Base-by-base conservation (phyloP, 495 filamentous ascomycete genomes). In the Podospora conica region DNA sequence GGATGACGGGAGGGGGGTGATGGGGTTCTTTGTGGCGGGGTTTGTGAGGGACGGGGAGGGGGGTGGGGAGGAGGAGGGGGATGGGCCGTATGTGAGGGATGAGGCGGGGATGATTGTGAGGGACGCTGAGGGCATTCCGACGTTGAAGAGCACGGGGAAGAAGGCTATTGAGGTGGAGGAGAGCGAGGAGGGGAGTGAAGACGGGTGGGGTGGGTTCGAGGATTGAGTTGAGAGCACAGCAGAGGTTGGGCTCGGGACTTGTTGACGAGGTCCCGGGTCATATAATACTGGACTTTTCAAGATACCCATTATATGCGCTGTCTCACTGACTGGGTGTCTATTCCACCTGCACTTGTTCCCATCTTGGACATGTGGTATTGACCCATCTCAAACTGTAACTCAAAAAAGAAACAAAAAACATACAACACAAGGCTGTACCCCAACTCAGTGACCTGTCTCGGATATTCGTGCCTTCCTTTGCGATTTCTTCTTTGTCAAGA, bases 1-100 rank as follows among this genome's bases (percentile, higher is more conserved):
- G 69, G 91, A 88, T 40, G 92, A 91, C 70, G 88, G 87, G 22
- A 85, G 91, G 56, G 93, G 92, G 0, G 70, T 73, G 15, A 83
- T 83, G 81, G 81, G 81, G 0, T 83, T 83, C 65, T 83, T 83
- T 64, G 73, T 83, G 0, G 80, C 75, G 23, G 77, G 71, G 12
- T 83, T 83, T 66, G 78, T 81, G 0, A 73, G 84, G 40, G 79
- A 83, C 33, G 58, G 55, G 8, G 55, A 61, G 6, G 60, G 55
- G 3, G 60, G 61, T 21, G 72, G 28, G 6, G 67, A 65, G 2
- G 69, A 65, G 1, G 60, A 68, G 9, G 68, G 69, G 1, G 72
- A 67, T 8, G 71, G 71, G 11, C 79, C 78, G 27, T 81, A 72
- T 63, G 63, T 79, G 15, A 72, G 79, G 40, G 78, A 79, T 61